phyloP scores from a whole-genome alignment of 1,284 basidiomycete species.

The Chalciporus piperatoides region DNA sequence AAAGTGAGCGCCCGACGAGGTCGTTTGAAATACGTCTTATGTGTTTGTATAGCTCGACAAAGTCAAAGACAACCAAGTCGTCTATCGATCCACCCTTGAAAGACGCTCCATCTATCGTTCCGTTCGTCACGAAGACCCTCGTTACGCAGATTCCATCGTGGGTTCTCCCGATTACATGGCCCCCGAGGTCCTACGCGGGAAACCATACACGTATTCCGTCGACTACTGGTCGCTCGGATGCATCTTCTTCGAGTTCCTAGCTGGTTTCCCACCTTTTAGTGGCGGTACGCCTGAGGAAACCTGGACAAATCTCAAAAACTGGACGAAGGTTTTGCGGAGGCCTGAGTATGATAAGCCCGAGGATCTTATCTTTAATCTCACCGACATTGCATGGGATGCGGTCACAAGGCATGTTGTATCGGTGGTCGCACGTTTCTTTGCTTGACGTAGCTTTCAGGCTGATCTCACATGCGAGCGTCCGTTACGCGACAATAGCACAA shows the following conservation, averaged over 20 bases:
- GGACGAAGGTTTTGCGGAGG: conserved; percentile 86
- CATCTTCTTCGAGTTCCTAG: conserved; percentile 97
- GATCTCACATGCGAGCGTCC: conserved; percentile 77
- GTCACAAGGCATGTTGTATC: conserved; percentile 65
- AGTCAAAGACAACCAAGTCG: conserved; percentile 90
- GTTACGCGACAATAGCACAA: conserved; percentile 73
- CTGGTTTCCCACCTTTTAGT: conserved; percentile 97
- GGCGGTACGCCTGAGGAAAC: conserved; percentile 96
- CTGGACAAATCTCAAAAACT: conserved; percentile 99
- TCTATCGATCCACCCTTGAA: conserved; percentile 93
- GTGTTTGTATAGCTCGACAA: conserved; percentile 72
- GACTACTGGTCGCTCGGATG: conserved; percentile 99
- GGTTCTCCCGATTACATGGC: conserved; percentile 98
- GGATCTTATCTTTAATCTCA: conserved; percentile 96
- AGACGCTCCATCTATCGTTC: conserved; percentile 93
- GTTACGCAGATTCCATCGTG: conserved; percentile 97
- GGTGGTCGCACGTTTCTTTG: background rate
- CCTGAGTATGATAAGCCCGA: conserved; percentile 96
- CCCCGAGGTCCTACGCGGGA: conserved; percentile 90
- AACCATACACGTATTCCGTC: conserved; percentile 93
- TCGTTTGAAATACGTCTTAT: background rate
- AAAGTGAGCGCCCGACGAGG: conserved; percentile 52
- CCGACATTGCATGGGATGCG: conserved; percentile 94
- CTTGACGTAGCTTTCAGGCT: conserved; percentile 38
- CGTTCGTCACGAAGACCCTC: conserved; percentile 86